Evolutionary conservation across 129 eudicot species (phyloP).

Genomic region (Flaveria brownii): DNA sequence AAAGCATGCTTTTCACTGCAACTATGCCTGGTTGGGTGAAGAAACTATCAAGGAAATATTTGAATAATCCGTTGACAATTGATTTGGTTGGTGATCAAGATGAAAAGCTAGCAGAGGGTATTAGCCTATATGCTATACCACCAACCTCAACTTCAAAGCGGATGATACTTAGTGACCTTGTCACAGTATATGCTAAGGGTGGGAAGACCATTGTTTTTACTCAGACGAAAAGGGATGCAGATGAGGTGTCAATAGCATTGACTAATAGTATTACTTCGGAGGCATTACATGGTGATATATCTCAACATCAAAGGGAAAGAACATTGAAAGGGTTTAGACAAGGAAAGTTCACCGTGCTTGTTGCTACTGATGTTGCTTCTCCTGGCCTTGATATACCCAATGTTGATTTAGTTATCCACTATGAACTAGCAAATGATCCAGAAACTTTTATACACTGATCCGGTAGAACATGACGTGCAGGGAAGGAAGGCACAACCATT

Average conservation of each 20-base stretch:
- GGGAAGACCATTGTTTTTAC: constrained; percentile 97
- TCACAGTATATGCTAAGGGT: constrained; percentile 97
- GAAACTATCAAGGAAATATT: constrained; percentile 78
- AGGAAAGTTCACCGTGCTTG: constrained; percentile 94
- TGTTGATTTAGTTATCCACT: constrained; percentile 93
- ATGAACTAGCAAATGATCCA: constrained; percentile 89
- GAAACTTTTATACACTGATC: constrained; percentile 99
- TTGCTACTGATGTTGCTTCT: constrained; percentile 98
- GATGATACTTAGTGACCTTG: constrained; percentile 75
- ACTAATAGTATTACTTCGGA: constrained; percentile 87
- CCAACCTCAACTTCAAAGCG: constrained; percentile 80
- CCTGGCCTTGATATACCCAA: constrained; percentile 98
- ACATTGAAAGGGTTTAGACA: constrained; percentile 88
- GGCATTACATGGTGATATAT: constrained; percentile 97
- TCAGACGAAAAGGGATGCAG: constrained; percentile 96
- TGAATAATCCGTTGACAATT: constrained; percentile 83
- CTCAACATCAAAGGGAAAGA: constrained; percentile 97
- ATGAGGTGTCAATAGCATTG: constrained; percentile 85
- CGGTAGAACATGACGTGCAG: constrained; percentile 98
- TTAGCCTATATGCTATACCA: constrained; percentile 80
- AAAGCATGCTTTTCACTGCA: constrained; percentile 98
- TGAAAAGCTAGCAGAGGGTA: constrained; percentile 96
- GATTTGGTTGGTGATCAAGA: constrained; percentile 97
- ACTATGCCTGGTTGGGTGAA: constrained; percentile 99
- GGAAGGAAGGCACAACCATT: constrained; percentile 83